Evolutionary conservation across 2,329 filamentous ascomycete genomes (phyloP), one percentile per base, ranked within the genome.

Genomic region (Thielaviopsis euricoi): DNA sequence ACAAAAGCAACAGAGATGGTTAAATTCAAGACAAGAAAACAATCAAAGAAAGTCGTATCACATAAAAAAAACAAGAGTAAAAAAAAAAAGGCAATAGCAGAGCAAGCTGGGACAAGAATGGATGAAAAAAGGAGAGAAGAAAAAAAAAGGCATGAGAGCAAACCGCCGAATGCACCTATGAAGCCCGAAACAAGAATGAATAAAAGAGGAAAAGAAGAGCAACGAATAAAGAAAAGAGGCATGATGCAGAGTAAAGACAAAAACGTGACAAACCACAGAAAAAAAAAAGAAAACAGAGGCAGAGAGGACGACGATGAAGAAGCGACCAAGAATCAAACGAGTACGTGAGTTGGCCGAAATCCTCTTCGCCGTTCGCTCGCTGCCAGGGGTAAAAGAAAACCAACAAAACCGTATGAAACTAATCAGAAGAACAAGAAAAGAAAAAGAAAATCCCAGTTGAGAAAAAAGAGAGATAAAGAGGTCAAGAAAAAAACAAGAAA

Each of bases 41-140:
- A 57, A 56, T 10, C 58, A 46, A 26, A 59, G 48, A 40, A 49
- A 50, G 50, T 57, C 15, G 13, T 23, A 52, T 37, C 17, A 52
- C 15, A 51, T n/a, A 9, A 50, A 19, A 53, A 46, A n/a, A n/a
- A 46, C 37, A 53, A 46, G n/a, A 25, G 13, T 21, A 29, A 43
- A 23, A 29, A 15, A 61, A 62, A 62, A 62, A 59, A 23, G 19
- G 57, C 60, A 62, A 58, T 57, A 61, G 55, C 58, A 53, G 12
- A 62, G n/a, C n/a, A 58, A 61, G 15, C 51, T 12, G 60, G 61
- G 60, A 52, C 17, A 51, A 55, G 58, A 26, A 19, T 9, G 13
- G 56, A 54, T 25, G 53, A 21, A 55, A 23, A 23, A 19, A 23
- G n/a, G n/a, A 52, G 15, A 33, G 33, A 25, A 10, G 5, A 9